Evolutionary conservation across 306 rosid species (phyloP).

Genomic region (barrel medic (Medicago truncatula)): MtrunA17r5.0-ANR NC_053047.1:17784501-17785000

Average conservation of each 20-base stretch:
- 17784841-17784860: neutral
- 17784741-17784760: neutral
- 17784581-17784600: accelerated
- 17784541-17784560: no score
- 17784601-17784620: no score
- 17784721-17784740: no score
- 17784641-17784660: accelerated
- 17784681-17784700: neutral
- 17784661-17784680: neutral
- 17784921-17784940: neutral
- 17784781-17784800: neutral
- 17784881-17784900: neutral
- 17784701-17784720: neutral
- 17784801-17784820: neutral
- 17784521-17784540: no score
- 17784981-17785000: neutral
- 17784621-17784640: neutral
- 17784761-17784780: neutral
- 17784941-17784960: neutral
- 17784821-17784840: neutral
- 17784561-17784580: accelerated
- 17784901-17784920: neutral
- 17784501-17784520: no score
- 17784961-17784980: neutral
- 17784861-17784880: neutral